Base-by-base conservation (phyloP, 352 stramenopile genomes). In the Nothophytophthora sp. region DNA sequence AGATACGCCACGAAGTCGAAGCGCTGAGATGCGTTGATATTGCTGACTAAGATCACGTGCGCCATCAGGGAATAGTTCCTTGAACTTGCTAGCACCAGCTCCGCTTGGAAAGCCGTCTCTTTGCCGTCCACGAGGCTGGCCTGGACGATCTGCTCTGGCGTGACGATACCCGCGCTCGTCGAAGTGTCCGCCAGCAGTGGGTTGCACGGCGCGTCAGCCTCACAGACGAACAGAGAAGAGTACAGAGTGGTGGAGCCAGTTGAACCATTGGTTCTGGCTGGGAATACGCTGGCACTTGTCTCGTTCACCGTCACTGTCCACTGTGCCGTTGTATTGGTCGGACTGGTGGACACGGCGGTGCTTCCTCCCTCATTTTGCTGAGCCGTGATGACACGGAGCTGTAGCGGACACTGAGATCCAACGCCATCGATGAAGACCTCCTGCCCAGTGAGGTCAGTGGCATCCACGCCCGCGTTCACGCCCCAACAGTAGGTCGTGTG, bases 401-500 rank as follows among this genome's bases (percentile, higher is more conserved):
- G 22, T 66, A 70, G 19, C 10, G 36, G 22, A n/a, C 75, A 39
- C 12, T 66, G 61, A 34, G 65, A 79, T 8, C 52, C 27, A 9
- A 76, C 27, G 15, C 43, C 34, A 4, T 35, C 29, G 29, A 35
- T 35, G 29, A 12, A 35, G 12, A 35, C 29, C 12, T 35, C 29
- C 13, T 59, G 46, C 3, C 44, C 28, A 10, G 50, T 52, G 15
- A 71, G 22, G 6, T 51, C 49, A 11, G 51, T 42, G 11, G 16
- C 58, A 7, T 51, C 44, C 8, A 58, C 30, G 19, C 47, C 47
- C 5, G 50, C 59, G 34, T 44, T 25, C 11, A 74, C 45, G 3
- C 33, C 50, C 65, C 65, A 79, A 41, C 69, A 79, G 36, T 70
- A 76, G 8, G 69, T 79, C 25, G 68, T 73, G 20, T 38, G 13